These are phyloP conservation scores for Fusarium subglutinans DNA, from an alignment of 2,329 filamentous ascomycete species.

Conservation along the genomic window DNA sequence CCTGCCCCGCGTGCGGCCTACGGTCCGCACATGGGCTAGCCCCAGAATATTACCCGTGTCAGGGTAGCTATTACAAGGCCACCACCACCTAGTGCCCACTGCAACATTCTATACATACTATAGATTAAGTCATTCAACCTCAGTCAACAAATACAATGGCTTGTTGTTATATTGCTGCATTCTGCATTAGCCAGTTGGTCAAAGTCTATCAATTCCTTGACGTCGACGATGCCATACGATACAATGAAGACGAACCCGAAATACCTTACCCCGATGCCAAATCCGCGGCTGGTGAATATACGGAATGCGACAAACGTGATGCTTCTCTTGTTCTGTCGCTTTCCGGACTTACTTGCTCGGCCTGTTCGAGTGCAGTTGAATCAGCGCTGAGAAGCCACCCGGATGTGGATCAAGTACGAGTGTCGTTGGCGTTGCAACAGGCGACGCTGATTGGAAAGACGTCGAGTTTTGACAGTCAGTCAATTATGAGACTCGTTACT, in stretches of 20 bases:
- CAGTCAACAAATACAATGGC: not conserved
- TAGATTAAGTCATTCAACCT: not conserved
- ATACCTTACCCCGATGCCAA: fast-evolving
- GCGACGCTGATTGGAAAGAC: not conserved
- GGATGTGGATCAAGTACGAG: not conserved
- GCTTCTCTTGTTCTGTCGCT: not conserved
- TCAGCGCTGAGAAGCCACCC: not conserved
- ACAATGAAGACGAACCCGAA: not conserved
- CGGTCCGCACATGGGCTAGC: not conserved
- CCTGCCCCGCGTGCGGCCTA: not conserved
- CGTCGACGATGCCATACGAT: not conserved
- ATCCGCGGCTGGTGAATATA: fast-evolving
- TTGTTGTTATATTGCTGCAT: not conserved
- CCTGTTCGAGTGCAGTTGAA: not conserved
- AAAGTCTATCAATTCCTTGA: not conserved
- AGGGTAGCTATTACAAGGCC: not conserved
- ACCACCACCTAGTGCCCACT: not conserved
- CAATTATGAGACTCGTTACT: not conserved
- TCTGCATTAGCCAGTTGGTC: not conserved
- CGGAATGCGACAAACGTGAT: fast-evolving
- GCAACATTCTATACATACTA: not conserved
- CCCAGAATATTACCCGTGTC: not conserved
- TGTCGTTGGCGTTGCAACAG: not conserved
- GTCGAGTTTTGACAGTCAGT: not conserved
- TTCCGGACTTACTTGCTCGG: not conserved